Evolutionary conservation across 108 stramenopile genomes (phyloP).

Genomic region (Cyclotella atomus): DNA sequence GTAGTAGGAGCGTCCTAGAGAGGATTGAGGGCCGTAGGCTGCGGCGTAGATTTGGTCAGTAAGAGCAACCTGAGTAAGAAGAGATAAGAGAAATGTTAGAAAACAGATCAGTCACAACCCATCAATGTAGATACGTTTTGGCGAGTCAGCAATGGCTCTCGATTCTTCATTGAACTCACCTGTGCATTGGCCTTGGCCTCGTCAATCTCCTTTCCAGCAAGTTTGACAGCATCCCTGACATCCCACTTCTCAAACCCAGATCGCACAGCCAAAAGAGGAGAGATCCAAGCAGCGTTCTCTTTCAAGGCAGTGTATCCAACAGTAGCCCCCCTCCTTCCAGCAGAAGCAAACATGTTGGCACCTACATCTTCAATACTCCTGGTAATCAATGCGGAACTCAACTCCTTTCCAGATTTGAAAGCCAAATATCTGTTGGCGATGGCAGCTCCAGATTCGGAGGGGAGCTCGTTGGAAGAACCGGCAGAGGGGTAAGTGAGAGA

Average conservation of each 20-base stretch:
- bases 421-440: constrained; percentile 82
- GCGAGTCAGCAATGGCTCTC: no score
- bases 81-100: not conserved
- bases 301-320: constrained; percentile 81
- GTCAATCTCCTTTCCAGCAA: constrained; percentile 62
- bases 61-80: constrained; percentile 56
- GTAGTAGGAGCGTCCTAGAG: constrained; percentile 82
- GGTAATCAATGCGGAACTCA: constrained; percentile 71
- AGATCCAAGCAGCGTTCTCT: constrained; percentile 68
- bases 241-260: constrained; percentile 91
- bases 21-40: constrained; percentile 81
- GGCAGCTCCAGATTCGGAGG: constrained; percentile 77
- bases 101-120: not conserved
- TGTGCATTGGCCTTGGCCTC: constrained; percentile 75
- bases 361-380: constrained; percentile 82
- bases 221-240: constrained; percentile 75
- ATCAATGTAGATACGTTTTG: no score
- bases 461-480: constrained; percentile 72
- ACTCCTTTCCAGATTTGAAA: constrained; percentile 82
- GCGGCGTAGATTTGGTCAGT: constrained; percentile 87
- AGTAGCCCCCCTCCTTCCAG: constrained; percentile 70
- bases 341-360: constrained; percentile 69
- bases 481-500: constrained; percentile 86
- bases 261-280: constrained; percentile 67
- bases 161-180: no score